Percentiles rank a stretch among this genome's conserved stretches.
Conservation (phyloP, 148 eudicot genomes). For the Nepenthes gracilis region DNA sequence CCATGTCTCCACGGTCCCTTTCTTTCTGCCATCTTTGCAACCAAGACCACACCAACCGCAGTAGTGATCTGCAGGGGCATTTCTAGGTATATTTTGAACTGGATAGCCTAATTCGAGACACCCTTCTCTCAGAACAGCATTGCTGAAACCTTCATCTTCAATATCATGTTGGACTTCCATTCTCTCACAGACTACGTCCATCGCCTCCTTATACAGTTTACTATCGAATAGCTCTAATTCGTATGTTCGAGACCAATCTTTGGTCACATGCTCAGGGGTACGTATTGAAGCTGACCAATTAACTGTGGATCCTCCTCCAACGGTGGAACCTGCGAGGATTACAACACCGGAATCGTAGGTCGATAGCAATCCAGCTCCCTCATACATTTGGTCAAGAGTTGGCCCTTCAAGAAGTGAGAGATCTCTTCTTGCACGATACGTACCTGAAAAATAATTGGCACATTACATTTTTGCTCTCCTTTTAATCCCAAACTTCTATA, state of each 20-base stretch:
- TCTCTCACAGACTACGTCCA: constrained; percentile 47
- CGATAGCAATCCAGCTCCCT: constrained; percentile 41
- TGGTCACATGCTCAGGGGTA: constrained; percentile 42
- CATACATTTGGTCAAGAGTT: constrained; percentile 52
- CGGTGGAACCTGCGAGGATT: constrained; percentile 62
- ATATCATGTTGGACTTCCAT: constrained; percentile 69
- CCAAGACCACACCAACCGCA: constrained; percentile 91
- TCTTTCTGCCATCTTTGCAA: constrained; percentile 61
- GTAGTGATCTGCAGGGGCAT: constrained; percentile 44
- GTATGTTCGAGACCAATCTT: constrained; percentile 41
- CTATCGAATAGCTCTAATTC: constrained; percentile 42
- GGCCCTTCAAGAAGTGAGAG: constrained; percentile 64
- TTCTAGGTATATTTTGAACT: constrained; percentile 34
- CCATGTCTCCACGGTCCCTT: constrained; percentile 71
- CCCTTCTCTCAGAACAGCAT: constrained; percentile 49
- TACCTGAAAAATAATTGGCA: constrained; percentile 2
- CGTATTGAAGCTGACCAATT: constrained; percentile 73
- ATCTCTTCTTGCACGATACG: constrained; percentile 35
- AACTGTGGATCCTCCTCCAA: constrained; percentile 67
- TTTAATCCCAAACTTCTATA: too few relatives aligned
- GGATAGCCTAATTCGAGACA: constrained; percentile 59
- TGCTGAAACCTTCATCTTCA: constrained; percentile 50
- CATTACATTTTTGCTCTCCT: not conserved
- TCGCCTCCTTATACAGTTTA: constrained; percentile 30
- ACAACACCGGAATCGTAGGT: constrained; percentile 31